phyloP scores from a whole-genome alignment of 2,329 filamentous ascomycete genomes.

The Fusarium pseudoanthophilum region DNA sequence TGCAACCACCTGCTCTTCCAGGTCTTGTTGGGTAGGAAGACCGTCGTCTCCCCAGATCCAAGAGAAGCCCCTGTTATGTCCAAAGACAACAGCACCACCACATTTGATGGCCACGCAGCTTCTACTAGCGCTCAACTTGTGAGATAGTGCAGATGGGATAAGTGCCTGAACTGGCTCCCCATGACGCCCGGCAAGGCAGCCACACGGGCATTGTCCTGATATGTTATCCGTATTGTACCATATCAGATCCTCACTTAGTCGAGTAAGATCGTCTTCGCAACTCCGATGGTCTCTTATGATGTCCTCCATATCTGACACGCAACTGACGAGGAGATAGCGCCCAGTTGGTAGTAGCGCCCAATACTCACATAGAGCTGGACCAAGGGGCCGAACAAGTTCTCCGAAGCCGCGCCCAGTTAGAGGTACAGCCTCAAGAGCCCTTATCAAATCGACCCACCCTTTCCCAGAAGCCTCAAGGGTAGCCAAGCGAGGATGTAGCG shows the following conservation, averaged over 20 bases:
- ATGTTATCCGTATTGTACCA: not conserved
- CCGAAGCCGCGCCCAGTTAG: rapidly evolving
- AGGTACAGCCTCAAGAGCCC: rapidly evolving
- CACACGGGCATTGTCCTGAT: rapidly evolving
- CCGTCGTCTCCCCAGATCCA: not conserved
- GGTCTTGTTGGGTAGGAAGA: not conserved
- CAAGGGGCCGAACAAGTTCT: rapidly evolving
- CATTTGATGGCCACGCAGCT: not conserved
- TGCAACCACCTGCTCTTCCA: not conserved
- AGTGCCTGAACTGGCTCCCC: not conserved
- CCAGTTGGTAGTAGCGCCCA: not conserved
- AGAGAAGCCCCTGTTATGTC: not conserved
- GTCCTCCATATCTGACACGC: not conserved
- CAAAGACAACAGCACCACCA: not conserved
- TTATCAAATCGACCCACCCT: not conserved
- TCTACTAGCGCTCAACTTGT: rapidly evolving
- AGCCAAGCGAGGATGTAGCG: rapidly evolving
- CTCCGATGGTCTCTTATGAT: not conserved
- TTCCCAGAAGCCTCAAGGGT: not conserved
- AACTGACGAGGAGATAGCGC: not conserved
- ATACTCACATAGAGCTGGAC: rapidly evolving
- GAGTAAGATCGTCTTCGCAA: rapidly evolving
- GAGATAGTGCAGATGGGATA: not conserved
- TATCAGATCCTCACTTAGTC: not conserved
- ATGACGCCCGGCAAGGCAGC: rapidly evolving